phyloP scores from a whole-genome alignment of 108 stramenopile species.

The Nannochloropsis granulata region DNA sequence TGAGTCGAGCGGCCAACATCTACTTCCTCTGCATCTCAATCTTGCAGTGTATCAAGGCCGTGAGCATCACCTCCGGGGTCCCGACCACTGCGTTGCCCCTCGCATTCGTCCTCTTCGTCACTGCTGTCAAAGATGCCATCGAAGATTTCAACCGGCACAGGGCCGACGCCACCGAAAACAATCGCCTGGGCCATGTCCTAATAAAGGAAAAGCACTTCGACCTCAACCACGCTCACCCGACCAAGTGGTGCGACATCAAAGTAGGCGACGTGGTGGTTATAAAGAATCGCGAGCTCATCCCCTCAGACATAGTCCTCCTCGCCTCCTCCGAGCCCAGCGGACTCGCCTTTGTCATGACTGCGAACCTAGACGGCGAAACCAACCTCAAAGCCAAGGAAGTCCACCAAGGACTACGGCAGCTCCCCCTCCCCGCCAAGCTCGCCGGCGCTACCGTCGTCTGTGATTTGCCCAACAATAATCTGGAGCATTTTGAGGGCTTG shows the following conservation, averaged over 20 bases:
- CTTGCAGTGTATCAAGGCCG: constrained; percentile 31
- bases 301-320: constrained; percentile 80
- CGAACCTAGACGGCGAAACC: constrained; percentile 92
- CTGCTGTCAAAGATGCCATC: constrained; percentile 64
- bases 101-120: constrained; percentile 62
- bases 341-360: constrained; percentile 78
- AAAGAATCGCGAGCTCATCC: constrained; percentile 71
- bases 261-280: constrained; percentile 79
- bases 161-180: constrained; percentile 44
- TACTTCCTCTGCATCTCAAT: constrained; percentile 40
- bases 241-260: constrained; percentile 44
- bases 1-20: constrained; percentile 24
- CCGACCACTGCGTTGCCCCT: constrained; percentile 57
- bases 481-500: constrained; percentile 14
- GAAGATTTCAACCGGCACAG: constrained; percentile 23
- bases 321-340: constrained; percentile 59
- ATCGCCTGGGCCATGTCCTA: constrained; percentile 45
- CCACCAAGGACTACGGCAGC: not conserved
- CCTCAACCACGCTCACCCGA: not conserved
- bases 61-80: constrained; percentile 32
- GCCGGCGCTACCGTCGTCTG: not conserved
- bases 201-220: constrained; percentile 23
- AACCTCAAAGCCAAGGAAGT: constrained; percentile 57
- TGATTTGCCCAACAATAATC: constrained; percentile 13
- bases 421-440: not conserved